Percentiles rank a stretch among this genome's conserved stretches.
phyloP scores from a whole-genome alignment of 169 alveolate genomes.

The Eimeria praecox region DNA sequence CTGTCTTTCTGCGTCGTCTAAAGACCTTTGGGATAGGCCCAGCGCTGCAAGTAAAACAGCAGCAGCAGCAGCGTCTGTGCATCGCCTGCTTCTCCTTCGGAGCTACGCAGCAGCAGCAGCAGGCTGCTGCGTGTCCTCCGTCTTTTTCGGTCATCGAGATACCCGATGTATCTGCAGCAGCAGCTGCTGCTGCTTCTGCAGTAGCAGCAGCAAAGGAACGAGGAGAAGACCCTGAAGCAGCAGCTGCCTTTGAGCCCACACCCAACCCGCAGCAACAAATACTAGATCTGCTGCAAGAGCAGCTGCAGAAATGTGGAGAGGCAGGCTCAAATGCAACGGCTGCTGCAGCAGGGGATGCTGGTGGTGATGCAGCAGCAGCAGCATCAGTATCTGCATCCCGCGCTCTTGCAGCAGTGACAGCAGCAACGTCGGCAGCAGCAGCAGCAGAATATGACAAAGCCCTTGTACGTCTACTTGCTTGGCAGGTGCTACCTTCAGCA shows the following conservation, averaged over 20 bases:
- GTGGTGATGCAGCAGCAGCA: constrained; percentile 7
- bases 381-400: constrained; percentile 22
- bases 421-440: constrained; percentile 26
- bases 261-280: constrained; percentile 62
- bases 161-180: constrained; percentile 69
- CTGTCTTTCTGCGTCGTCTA: constrained; percentile 69
- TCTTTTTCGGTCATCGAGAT: constrained; percentile 62
- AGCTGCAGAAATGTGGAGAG: constrained; percentile 51
- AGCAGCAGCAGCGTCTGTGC: constrained; percentile 57
- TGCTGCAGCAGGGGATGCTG: background rate
- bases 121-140: constrained; percentile 52
- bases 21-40: constrained; percentile 69
- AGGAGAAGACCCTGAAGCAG: constrained; percentile 28
- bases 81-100: constrained; percentile 6
- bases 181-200: constrained; percentile 48
- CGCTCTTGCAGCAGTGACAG: constrained; percentile 1
- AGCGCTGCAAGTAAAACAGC: constrained; percentile 9
- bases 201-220: constrained; percentile 50
- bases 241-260: constrained; percentile 40
- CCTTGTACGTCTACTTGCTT: constrained; percentile 38
- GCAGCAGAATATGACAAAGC: constrained; percentile 29
- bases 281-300: constrained; percentile 69
- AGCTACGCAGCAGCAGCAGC: constrained; percentile 39
- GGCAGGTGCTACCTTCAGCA: constrained; percentile 76
- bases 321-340: background rate